These are phyloP conservation scores for Aspergillus brasiliensis DNA, from an alignment of 2,329 filamentous ascomycete genomes.

Conservation along the genomic window DNA sequence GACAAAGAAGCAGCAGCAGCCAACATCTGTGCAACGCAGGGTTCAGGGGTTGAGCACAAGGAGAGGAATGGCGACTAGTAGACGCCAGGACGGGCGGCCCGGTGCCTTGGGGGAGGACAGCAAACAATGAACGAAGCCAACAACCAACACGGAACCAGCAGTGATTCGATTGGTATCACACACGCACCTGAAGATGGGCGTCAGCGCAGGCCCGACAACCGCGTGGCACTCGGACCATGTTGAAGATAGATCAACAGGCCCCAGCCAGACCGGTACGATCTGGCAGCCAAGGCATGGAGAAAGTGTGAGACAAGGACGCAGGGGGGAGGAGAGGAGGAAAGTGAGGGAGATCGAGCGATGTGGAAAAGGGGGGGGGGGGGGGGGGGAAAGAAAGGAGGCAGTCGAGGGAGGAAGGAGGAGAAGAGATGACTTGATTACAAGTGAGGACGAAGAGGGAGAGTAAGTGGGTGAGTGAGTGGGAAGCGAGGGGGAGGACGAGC, in stretches of 20 bases:
- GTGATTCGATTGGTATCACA: too few species aligned
- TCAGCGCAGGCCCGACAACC: slow-evolving; percentile 29
- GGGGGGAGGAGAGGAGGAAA: background rate
- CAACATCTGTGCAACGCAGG: background rate
- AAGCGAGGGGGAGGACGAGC: background rate
- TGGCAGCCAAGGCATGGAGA: slow-evolving; percentile 13
- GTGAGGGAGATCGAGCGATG: background rate
- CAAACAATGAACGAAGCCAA: background rate
- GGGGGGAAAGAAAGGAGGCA: background rate
- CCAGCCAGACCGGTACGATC: slow-evolving; percentile 4
- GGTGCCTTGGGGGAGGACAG: background rate
- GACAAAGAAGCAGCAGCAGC: background rate
- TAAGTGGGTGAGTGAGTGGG: background rate
- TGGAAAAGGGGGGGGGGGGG: background rate
- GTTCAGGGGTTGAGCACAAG: background rate
- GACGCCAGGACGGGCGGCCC: background rate
- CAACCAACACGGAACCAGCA: background rate
- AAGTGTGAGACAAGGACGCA: background rate
- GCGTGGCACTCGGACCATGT: slow-evolving; percentile 36
- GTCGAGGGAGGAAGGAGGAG: background rate
- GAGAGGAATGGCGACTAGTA: too few species aligned
- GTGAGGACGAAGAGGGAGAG: background rate
- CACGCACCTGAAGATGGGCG: slow-evolving; percentile 20
- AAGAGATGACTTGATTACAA: background rate
- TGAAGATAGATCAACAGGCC: slow-evolving; percentile 14